Evolutionary conservation across 2,329 filamentous ascomycete genomes (phyloP), one percentile per base, ranked within the genome.

Genomic region (Pyrenochaeta sp.): DNA sequence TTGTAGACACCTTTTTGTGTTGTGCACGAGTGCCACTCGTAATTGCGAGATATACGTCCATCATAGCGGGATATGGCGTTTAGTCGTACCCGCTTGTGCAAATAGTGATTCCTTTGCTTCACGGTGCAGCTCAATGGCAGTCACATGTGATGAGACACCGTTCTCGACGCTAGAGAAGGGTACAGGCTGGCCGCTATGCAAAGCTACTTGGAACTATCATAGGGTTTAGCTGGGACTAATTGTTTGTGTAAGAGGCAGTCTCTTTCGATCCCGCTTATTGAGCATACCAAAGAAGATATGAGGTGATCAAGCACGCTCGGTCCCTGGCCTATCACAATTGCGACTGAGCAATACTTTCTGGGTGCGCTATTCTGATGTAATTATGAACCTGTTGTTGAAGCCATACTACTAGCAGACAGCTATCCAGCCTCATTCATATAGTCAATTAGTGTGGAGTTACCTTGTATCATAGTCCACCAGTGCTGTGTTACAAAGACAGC

Each of bases 1-100:
- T 53, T 58, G 51, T 60, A 58, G 41, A 54, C 17, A 37, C 11
- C 21, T 32, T n/a, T n/a, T n/a, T n/a, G n/a, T 15, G 10, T 36
- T n/a, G 17, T 37, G 15, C 17, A 36, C 30, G 12, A 32, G 2
- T n/a, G 14, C 15, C 15, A 9, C 32, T 15, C 7, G 11, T 17
- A 21, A 40, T 40, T 33, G 17, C 32, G 23, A 36, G 37, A 27
- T 31, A 30, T 41, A 15, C 29, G 36, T 17, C 35, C 17, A 47
- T 33, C 10, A 47, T 45, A 17, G 31, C 9, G 36, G 30, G 20
- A 46, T 18, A 46, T 39, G 33, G 49, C 44, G 40, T 54, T 33
- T 52, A 27, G 56, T 56, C 40, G 29, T 55, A 55, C 49, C 47
- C 46, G 48, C 31, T 31, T 14, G 35, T 17, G 17, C 29, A 39